Conservation (phyloP, 192 early-diverging fungal species). For the Gryganskiella cystojenkinii region DNA sequence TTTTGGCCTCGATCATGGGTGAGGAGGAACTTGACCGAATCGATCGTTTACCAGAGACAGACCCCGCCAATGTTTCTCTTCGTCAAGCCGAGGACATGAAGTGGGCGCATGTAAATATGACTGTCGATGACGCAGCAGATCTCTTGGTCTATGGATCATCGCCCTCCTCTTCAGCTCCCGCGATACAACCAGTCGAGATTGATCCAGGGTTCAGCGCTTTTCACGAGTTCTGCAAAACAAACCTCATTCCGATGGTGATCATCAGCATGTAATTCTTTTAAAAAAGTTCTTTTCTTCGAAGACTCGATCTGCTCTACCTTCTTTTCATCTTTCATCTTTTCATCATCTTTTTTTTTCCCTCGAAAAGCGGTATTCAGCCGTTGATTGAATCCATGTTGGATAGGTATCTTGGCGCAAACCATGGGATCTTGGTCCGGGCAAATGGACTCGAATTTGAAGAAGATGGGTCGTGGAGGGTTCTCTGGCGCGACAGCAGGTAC, state of each 20-base stretch:
- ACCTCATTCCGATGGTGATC: slow-evolving; percentile 21
- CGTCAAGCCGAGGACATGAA: slow-evolving; percentile 50
- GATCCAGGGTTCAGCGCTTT: slow-evolving; percentile 32
- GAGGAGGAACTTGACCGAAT: slow-evolving; percentile 23
- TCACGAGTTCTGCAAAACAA: slow-evolving; percentile 19
- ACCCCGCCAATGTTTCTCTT: slow-evolving; percentile 3
- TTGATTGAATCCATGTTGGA: slow-evolving; percentile 34
- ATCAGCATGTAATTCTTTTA: slow-evolving; percentile 37
- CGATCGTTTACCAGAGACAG: slow-evolving; percentile 27
- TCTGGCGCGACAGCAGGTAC: slow-evolving; percentile 48
- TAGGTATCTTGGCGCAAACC: slow-evolving; percentile 21
- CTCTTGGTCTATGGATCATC: slow-evolving; percentile 11
- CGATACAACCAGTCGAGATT: slow-evolving; percentile 1
- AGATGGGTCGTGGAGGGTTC: slow-evolving; percentile 33
- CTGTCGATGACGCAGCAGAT: slow-evolving; percentile 29
- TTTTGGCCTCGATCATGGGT: slow-evolving; percentile 26
- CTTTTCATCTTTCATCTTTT: neutral
- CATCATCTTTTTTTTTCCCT: neutral
- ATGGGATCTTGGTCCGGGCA: slow-evolving; percentile 26
- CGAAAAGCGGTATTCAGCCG: slow-evolving; percentile 39
- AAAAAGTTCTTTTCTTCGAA: neutral
- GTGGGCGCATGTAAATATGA: slow-evolving; percentile 19
- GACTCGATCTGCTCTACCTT: neutral
- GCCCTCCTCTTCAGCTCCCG: too few species aligned
- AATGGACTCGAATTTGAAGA: slow-evolving; percentile 15